These are phyloP conservation scores for Pulicaria dysenterica DNA, from an alignment of 129 eudicot genomes.

Conservation along the genomic window DNA sequence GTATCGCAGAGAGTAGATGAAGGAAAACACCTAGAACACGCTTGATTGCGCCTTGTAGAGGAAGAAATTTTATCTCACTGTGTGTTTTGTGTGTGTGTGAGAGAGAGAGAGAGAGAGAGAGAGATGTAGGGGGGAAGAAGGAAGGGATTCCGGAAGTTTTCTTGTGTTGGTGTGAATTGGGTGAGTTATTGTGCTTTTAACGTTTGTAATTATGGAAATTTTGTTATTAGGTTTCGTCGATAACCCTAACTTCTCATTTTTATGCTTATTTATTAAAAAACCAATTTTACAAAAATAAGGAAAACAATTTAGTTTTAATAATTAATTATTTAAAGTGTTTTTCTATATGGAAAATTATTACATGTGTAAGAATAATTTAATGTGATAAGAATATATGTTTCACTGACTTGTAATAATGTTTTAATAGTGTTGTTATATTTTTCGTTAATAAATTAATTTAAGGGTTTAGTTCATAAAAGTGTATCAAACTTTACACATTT, in stretches of 20 bases:
- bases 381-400: too few relatives aligned
- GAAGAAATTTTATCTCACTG: conserved; percentile 36
- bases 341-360: too few relatives aligned
- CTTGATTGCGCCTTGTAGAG: conserved; percentile 36
- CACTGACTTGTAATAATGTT: too few relatives aligned
- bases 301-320: too few relatives aligned
- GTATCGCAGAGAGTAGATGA: conserved; percentile 27
- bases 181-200: conserved; percentile 21
- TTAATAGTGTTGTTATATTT: too few relatives aligned
- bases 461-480: too few relatives aligned
- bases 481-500: too few relatives aligned
- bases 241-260: neutral
- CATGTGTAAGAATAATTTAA: too few relatives aligned
- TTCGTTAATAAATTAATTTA: too few relatives aligned
- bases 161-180: conserved; percentile 24
- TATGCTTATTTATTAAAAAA: neutral
- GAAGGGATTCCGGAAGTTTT: conserved; percentile 34
- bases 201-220: conserved; percentile 13
- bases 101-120: conserved; percentile 30
- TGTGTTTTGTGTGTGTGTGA: conserved; percentile 21
- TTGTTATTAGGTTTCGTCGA: conserved; percentile 18
- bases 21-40: conserved; percentile 26
- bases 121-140: conserved; percentile 9
- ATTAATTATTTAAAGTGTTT: too few relatives aligned
- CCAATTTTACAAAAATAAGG: too few relatives aligned